These are phyloP conservation scores for apple (Malus domestica) DNA, from an alignment of 306 rosid genomes.

Conservation along the genomic window ASM211411v1 NC_041789.1:25009001-25009500, in stretches of 20 bases:
- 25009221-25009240: background rate
- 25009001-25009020: background rate
- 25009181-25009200: background rate
- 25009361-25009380: slow-evolving; percentile 1
- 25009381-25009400: background rate
- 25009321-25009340: slow-evolving; percentile 30
- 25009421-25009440: accelerated
- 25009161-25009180: background rate
- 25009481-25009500: accelerated
- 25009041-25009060: too few species aligned
- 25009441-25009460: accelerated
- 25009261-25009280: background rate
- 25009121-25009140: accelerated
- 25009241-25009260: background rate
- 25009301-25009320: slow-evolving; percentile 11
- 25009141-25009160: too few species aligned
- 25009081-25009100: too few species aligned
- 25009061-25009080: too few species aligned
- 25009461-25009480: too few species aligned
- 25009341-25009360: slow-evolving; percentile 30
- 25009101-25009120: accelerated
- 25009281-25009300: background rate
- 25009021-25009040: too few species aligned
- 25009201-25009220: too few species aligned
- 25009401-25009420: too few species aligned